Base-by-base conservation (phyloP, 139 green algal genomes). In the Auxenochlorella pyrenoidosa region DNA sequence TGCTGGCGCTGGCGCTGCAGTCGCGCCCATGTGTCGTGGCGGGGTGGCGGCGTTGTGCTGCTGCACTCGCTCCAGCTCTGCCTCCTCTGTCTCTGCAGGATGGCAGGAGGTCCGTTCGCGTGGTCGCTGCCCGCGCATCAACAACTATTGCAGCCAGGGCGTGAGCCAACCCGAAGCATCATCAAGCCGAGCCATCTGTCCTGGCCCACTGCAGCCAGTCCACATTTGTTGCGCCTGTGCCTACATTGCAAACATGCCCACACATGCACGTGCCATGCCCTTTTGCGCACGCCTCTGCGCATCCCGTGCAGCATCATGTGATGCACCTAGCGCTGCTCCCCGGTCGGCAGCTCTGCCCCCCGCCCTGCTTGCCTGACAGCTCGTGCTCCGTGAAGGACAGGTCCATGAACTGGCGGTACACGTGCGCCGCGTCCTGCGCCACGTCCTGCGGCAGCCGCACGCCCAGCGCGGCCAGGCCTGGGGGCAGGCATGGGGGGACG, bases 371-470 rank as follows among this genome's bases (percentile, higher is more conserved):
- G 78, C 82, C 82, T 34, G 41, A 66, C 75, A 89, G 75, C 44
- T 89, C 75, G 6, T 73, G 36, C 76, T 85, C 26, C 0, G 86
- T 90, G 75, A 90, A 90, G 60, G 22, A 71, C n/a, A 90, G 76
- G 3, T 38, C 18, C 43, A 68, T 28, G 41, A 87, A n/a, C 86
- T 90, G 86, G 41, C 51, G 86, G 34, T 81, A 59, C 21, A 90
- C 40, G 68, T 86, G 76, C 0, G 59, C 65, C 0, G 82, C 47
- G 30, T 90, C 87, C 40, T 78, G 43, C 41, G 38, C 18, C 19
- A 90, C 51, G 30, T 90, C 87, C n/a, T 54, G 38, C 19, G 72
- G 82, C 54, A 87, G 79, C 15, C 34, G 78, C 10, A 40, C 58
- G 24, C 59, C 54, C 79, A 85, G 43, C 40, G 58, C 43, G 2